A percentile compares a stretch with the other conserved stretches of the same genome.
Evolutionary conservation across 768 basidiomycete species (phyloP).

Genomic region (Chiua virens): DNA sequence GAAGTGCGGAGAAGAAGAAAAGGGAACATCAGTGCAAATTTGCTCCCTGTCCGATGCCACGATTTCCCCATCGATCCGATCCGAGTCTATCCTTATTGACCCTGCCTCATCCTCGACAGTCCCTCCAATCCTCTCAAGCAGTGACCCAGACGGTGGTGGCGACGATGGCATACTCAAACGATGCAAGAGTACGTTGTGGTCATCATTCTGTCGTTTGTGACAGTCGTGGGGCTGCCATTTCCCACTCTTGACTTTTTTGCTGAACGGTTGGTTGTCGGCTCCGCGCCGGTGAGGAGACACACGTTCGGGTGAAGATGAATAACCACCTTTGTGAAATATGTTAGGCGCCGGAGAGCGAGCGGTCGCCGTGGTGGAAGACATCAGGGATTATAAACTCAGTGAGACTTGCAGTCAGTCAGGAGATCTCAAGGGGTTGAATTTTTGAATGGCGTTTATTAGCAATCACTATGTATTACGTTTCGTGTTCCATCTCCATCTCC

Average conservation of each 20-base stretch:
- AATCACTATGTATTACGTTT: too few species aligned
- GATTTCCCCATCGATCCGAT: constrained; percentile 10
- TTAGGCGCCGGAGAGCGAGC: neutral
- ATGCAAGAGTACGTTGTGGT: constrained; percentile 5
- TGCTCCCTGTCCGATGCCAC: neutral
- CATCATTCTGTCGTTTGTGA: constrained; percentile 1
- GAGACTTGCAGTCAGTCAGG: too few species aligned
- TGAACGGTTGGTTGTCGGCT: neutral
- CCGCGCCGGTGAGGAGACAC: constrained; percentile 2
- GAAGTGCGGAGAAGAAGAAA: constrained; percentile 6
- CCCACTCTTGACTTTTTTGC: constrained; percentile 6
- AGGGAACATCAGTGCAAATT: neutral
- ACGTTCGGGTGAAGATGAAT: neutral
- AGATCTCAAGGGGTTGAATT: neutral
- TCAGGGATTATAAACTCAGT: neutral
- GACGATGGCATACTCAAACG: constrained; percentile 15
- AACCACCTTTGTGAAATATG: constrained; percentile 2
- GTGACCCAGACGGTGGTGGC: constrained; percentile 3
- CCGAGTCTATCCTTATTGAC: neutral
- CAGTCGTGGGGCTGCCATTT: neutral
- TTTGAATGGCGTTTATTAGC: neutral
- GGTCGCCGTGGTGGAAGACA: constrained; percentile 1
- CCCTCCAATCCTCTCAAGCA: constrained; percentile 24
- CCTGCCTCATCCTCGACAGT: constrained; percentile 1
- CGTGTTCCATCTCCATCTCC: too few species aligned